A percentile compares a stretch with the other conserved stretches of the same genome.
Evolutionary conservation across 768 basidiomycete genomes (phyloP).

Genomic region (Favolaschia claudopus): DNA sequence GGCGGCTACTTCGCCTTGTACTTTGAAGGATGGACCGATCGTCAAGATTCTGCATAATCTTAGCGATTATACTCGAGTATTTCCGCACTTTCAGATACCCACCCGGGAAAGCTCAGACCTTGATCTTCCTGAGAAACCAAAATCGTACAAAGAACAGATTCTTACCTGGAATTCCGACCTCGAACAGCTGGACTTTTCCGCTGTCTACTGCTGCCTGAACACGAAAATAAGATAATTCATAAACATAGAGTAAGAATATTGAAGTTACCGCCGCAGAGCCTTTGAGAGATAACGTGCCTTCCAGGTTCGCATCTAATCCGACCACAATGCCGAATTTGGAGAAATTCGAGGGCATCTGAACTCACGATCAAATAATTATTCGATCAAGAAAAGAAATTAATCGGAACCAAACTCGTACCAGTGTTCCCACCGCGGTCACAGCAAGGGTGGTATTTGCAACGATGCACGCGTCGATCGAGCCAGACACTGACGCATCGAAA

Average conservation of each 20-base stretch:
- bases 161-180: constrained; percentile 40
- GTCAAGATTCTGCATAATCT: constrained; percentile 40
- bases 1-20: constrained; percentile 37
- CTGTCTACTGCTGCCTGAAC: constrained; percentile 37
- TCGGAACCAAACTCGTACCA: constrained; percentile 18
- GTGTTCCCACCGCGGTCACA: constrained; percentile 31
- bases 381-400: background rate
- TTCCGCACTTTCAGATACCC: background rate
- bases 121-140: no score
- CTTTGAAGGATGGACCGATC: constrained; percentile 47
- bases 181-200: constrained; percentile 37
- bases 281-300: constrained; percentile 37
- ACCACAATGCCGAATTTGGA: constrained; percentile 37
- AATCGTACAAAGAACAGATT: background rate
- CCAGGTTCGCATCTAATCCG: constrained; percentile 35
- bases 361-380: background rate
- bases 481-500: constrained; percentile 27
- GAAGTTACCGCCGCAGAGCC: constrained; percentile 29
- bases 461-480: constrained; percentile 30
- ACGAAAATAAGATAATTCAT: background rate
- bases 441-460: constrained; percentile 33
- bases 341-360: constrained; percentile 40
- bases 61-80: background rate
- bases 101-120: constrained; percentile 41
- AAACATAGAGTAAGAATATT: background rate